Evolutionary conservation across 257 asterid species (phyloP), one percentile per base, ranked within the genome.

Genomic region (Solanum etuberosum): DNA sequence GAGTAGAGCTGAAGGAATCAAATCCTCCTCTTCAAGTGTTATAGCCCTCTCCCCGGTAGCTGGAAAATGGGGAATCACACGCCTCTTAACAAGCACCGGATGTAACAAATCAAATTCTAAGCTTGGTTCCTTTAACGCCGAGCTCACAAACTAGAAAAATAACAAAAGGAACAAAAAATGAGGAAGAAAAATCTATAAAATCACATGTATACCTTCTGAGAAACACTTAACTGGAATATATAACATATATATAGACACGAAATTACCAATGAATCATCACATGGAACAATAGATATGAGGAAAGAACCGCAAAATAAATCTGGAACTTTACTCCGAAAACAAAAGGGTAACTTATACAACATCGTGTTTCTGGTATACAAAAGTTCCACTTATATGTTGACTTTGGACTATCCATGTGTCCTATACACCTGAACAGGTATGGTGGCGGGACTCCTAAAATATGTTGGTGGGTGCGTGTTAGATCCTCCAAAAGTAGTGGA

Each of bases 1-100:
- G 87, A 95, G 88, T 5, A 97, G 95, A 35, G 97, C 98, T n/a
- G 98, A 86, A 77, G 99, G 99, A 48, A 97, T 96, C 90, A 97
- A 90, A 92, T 95, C 99, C 89, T 97, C 99, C 7, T 94, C 95
- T 86, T 94, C 99, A 15, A 97, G 93, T 5, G 97, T 93, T 37
- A 87, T 65, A 7, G 89, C 88, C 87, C 83, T 92, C 88, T 91
- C 88, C 76, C 96, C 98, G 42, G 92, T 83, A 68, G 88, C 93
- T 20, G 97, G 92, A 88, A 87, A 92, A 92, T 88, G 95, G 43
- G 98, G 98, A 83, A 97, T 90, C 86, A 95, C 93, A 35, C 96
- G 92, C 13, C 93, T 92, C 78, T 91, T 97, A 61, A 97, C 83
- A 85, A 92, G 85, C 85, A 92, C 93, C 0, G 99, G 98, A 89